A percentile compares a stretch with the other conserved stretches of the same genome.
phyloP scores from a whole-genome alignment of 768 basidiomycete genomes.

The Boletus edulis region DNA sequence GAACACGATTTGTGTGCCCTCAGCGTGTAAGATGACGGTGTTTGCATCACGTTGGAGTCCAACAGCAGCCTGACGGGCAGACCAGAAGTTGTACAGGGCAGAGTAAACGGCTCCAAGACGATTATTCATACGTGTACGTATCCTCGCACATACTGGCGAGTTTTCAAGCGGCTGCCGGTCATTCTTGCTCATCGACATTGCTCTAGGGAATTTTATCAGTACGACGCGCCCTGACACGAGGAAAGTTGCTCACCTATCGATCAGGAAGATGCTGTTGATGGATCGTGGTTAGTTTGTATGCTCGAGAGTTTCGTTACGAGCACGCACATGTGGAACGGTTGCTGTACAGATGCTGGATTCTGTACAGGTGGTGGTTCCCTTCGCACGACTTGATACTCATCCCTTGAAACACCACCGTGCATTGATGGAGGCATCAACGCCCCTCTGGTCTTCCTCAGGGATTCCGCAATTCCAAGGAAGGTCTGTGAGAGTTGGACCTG shows the following conservation, averaged over 20 bases:
- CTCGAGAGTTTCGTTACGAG: background rate
- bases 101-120: conserved; percentile 57
- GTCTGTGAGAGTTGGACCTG: conserved; percentile 52
- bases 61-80: conserved; percentile 41
- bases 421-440: conserved; percentile 35
- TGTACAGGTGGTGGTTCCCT: conserved; percentile 46
- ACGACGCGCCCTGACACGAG: background rate
- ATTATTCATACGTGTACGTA: conserved; percentile 38
- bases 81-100: conserved; percentile 54
- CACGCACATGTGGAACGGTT: conserved; percentile 58
- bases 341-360: conserved; percentile 39
- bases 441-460: conserved; percentile 51
- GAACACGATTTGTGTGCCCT: conserved; percentile 23
- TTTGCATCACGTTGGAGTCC: conserved; percentile 47
- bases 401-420: conserved; percentile 50
- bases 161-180: conserved; percentile 42
- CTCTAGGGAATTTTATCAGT: conserved; percentile 31
- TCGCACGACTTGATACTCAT: conserved; percentile 56
- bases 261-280: conserved; percentile 16
- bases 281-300: background rate
- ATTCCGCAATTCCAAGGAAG: conserved; percentile 56
- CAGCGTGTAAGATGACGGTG: conserved; percentile 48
- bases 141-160: conserved; percentile 33
- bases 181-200: conserved; percentile 42
- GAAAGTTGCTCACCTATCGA: conserved; percentile 14